These are phyloP conservation scores for Buddleja alternifolia DNA, from an alignment of 257 asterid species.

Conservation along the genomic window DNA sequence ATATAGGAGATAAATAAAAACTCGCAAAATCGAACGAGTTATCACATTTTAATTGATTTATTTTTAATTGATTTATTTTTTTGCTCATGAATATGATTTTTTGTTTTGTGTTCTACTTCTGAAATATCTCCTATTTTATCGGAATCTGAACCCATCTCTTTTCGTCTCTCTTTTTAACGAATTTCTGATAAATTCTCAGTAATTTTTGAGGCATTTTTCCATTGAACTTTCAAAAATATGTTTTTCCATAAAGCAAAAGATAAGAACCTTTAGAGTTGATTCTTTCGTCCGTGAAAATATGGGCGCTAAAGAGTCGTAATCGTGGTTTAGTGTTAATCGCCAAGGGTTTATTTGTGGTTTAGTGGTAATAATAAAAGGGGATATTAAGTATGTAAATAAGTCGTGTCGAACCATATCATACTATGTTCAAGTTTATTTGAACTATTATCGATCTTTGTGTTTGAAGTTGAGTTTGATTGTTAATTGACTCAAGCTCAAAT, in stretches of 20 bases:
- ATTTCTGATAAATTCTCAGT: too few relatives aligned
- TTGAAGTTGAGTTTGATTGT: too few relatives aligned
- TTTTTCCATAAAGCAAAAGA: conserved; percentile 16
- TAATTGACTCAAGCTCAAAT: too few relatives aligned
- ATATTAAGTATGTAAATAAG: too few relatives aligned
- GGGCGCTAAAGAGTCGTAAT: not conserved
- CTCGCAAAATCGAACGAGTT: not conserved
- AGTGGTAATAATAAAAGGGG: too few relatives aligned
- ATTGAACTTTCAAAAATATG: not conserved
- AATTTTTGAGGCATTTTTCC: too few relatives aligned
- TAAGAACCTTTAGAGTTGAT: conserved; percentile 29
- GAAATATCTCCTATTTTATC: not conserved
- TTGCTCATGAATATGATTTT: conserved; percentile 1
- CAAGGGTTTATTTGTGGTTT: conserved; percentile 19
- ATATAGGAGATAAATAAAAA: not conserved
- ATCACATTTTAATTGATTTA: not conserved
- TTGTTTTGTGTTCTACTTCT: not conserved
- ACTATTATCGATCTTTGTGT: too few relatives aligned
- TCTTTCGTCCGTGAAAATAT: conserved; percentile 12
- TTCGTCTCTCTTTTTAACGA: too few relatives aligned
- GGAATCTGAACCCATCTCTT: not conserved
- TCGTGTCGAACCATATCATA: too few relatives aligned
- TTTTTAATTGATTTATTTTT: not conserved
- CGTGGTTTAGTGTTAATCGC: not conserved
- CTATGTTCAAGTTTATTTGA: too few relatives aligned